phyloP scores from a whole-genome alignment of 2,329 filamentous ascomycete genomes.

The Phyllachora maydis region DNA sequence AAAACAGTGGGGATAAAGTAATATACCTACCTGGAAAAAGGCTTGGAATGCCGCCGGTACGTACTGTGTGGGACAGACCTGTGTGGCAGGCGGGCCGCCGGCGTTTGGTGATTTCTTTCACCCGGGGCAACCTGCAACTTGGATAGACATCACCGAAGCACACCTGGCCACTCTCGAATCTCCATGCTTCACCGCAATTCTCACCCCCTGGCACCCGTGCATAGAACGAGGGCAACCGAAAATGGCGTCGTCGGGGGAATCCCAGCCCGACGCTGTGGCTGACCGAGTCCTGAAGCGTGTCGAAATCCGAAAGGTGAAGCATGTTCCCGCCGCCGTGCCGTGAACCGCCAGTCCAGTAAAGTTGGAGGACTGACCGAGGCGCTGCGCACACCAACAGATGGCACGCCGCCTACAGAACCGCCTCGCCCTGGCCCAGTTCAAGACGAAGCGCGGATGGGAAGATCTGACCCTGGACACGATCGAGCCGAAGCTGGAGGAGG shows the following conservation, averaged over 20 bases:
- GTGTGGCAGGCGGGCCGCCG: too few relatives aligned
- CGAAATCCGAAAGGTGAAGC: conserved; percentile 55
- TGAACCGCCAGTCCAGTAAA: conserved; percentile 1
- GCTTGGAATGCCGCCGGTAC: too few relatives aligned
- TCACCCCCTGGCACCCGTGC: too few relatives aligned
- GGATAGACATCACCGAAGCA: too few relatives aligned
- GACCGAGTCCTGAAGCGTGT: conserved; percentile 52
- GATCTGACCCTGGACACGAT: conserved; percentile 71
- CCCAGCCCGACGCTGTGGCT: conserved; percentile 41
- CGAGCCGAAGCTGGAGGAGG: conserved; percentile 65
- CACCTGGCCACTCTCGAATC: too few relatives aligned
- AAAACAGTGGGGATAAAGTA: too few relatives aligned
- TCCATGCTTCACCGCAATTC: too few relatives aligned
- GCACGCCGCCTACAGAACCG: conserved; percentile 83
- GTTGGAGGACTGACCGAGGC: conserved; percentile 4
- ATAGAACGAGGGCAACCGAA: too few relatives aligned
- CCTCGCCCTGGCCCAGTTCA: conserved; percentile 88
- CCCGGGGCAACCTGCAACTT: too few relatives aligned
- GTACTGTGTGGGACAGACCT: too few relatives aligned
- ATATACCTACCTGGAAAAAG: too few relatives aligned
- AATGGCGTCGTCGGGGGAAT: conserved; percentile 42
- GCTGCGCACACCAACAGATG: conserved; percentile 45
- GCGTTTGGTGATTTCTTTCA: too few relatives aligned
- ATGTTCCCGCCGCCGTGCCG: conserved; percentile 1
- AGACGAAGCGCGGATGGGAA: conserved; percentile 90